Conservation (phyloP, 352 stramenopile genomes). For the Peronospora belbahrii region DNA sequence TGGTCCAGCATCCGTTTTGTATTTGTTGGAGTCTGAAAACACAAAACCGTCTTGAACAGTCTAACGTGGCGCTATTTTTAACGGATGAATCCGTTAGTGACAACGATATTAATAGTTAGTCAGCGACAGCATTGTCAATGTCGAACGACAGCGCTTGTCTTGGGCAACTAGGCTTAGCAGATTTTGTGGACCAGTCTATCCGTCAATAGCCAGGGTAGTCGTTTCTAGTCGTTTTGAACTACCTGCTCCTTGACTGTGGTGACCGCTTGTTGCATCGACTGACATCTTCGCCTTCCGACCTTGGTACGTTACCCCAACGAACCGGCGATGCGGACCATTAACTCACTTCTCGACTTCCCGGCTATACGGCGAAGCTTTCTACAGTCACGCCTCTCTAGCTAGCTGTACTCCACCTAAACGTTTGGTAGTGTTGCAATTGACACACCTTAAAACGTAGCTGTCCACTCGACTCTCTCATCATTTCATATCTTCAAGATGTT, state of each 20-base stretch:
- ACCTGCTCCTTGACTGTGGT: conserved; percentile 13
- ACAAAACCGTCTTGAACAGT: conserved; percentile 11
- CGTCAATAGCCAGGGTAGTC: conserved; percentile 20
- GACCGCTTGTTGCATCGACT: conserved; percentile 15
- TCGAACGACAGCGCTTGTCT: conserved; percentile 7
- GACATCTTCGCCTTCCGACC: conserved; percentile 21
- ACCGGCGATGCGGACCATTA: conserved; percentile 9
- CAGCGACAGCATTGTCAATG: conserved; percentile 20
- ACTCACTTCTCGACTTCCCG: conserved; percentile 38
- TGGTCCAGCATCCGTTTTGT: conserved; percentile 21
- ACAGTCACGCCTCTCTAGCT: conserved; percentile 26
- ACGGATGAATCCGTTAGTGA: conserved; percentile 21
- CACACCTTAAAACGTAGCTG: conserved; percentile 26
- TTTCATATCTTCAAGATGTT: conserved; percentile 42
- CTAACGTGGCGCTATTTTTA: conserved; percentile 14
- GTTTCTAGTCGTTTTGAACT: conserved; percentile 30
- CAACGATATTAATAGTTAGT: conserved; percentile 31
- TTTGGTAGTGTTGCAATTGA: conserved; percentile 21
- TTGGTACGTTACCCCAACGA: conserved; percentile 14
- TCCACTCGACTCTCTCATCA: conserved; percentile 9
- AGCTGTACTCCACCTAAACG: conserved; percentile 34
- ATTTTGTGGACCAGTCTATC: conserved; percentile 19
- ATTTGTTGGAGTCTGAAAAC: conserved; percentile 5
- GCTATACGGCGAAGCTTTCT: conserved; percentile 24
- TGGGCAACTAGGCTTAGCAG: conserved; percentile 3